These are phyloP conservation scores for Trichoderma atroviride DNA, from an alignment of 2,329 filamentous ascomycete species.

Conservation along the genomic window DNA sequence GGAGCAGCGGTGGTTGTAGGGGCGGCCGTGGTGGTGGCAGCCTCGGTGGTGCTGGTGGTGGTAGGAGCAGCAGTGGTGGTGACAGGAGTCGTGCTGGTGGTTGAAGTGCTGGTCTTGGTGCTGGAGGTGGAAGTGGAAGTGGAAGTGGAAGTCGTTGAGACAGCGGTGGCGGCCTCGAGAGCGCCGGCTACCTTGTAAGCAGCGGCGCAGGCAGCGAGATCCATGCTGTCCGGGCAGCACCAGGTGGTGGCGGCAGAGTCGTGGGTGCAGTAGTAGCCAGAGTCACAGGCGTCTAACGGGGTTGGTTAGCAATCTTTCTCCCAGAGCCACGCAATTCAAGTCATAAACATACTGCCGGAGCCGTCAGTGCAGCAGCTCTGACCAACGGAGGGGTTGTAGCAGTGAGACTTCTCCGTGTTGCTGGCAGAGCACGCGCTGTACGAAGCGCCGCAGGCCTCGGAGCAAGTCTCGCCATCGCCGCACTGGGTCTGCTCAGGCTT, in stretches of 20 bases:
- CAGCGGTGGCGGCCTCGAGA: slow-evolving; percentile 44
- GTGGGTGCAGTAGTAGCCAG: slow-evolving; percentile 65
- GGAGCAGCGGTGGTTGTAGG: slow-evolving; percentile 29
- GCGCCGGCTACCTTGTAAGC: slow-evolving; percentile 54
- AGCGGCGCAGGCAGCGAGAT: slow-evolving; percentile 57
- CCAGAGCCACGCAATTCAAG: not conserved
- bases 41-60: slow-evolving; percentile 36
- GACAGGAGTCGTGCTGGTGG: slow-evolving; percentile 36
- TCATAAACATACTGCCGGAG: slow-evolving; percentile 56
- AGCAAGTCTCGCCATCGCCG: slow-evolving; percentile 54
- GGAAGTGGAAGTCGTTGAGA: slow-evolving; percentile 37
- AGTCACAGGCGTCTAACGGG: slow-evolving; percentile 58
- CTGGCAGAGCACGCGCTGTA: slow-evolving; percentile 54
- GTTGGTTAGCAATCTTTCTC: not conserved
- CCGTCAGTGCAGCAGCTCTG: slow-evolving; percentile 61
- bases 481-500: slow-evolving; percentile 53
- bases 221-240: slow-evolving; percentile 63
- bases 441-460: slow-evolving; percentile 56
- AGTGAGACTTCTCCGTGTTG: slow-evolving; percentile 55
- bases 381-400: slow-evolving; percentile 55
- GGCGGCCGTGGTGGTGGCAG: slow-evolving; percentile 34
- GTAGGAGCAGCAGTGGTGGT: slow-evolving; percentile 31
- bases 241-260: slow-evolving; percentile 54
- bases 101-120: slow-evolving; percentile 30
- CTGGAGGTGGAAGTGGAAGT: slow-evolving; percentile 27